Evolutionary conservation across 2,329 filamentous ascomycete species (phyloP).

Genomic region (Dactylellina drechsleri): DNA sequence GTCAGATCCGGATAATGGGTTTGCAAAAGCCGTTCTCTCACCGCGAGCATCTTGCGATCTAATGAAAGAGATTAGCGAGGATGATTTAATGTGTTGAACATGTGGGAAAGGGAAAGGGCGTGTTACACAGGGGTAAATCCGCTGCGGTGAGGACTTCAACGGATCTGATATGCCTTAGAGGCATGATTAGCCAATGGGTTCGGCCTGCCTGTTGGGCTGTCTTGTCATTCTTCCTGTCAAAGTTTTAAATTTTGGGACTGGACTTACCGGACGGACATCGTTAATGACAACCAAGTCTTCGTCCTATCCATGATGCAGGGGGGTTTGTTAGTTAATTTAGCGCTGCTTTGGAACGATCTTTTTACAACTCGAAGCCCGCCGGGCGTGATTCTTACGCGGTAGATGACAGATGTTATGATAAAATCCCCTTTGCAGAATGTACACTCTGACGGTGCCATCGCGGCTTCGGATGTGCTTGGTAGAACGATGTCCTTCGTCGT

Average conservation of each 20-base stretch:
- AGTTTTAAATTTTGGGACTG: background rate
- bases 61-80: background rate
- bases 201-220: constrained; percentile 26
- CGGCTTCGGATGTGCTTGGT: background rate
- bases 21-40: constrained; percentile 34
- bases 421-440: constrained; percentile 45
- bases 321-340: background rate
- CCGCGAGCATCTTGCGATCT: constrained; percentile 47
- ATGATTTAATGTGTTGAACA: constrained; percentile 33
- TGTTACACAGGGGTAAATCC: constrained; percentile 51
- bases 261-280: constrained; percentile 35
- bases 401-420: constrained; percentile 38
- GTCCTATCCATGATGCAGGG: constrained; percentile 15
- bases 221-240: background rate
- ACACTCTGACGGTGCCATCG: constrained; percentile 21
- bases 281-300: constrained; percentile 46
- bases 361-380: background rate
- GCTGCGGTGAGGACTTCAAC: constrained; percentile 38
- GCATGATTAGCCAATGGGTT: constrained; percentile 51
- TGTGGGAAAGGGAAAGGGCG: constrained; percentile 6
- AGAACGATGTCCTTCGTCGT: background rate
- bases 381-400: constrained; percentile 21
- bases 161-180: constrained; percentile 43
- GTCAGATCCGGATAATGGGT: constrained; percentile 39
- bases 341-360: background rate